Evolutionary conservation across 345 rosid species (phyloP).

Genomic region (Excoecaria cochinchinensis): DNA sequence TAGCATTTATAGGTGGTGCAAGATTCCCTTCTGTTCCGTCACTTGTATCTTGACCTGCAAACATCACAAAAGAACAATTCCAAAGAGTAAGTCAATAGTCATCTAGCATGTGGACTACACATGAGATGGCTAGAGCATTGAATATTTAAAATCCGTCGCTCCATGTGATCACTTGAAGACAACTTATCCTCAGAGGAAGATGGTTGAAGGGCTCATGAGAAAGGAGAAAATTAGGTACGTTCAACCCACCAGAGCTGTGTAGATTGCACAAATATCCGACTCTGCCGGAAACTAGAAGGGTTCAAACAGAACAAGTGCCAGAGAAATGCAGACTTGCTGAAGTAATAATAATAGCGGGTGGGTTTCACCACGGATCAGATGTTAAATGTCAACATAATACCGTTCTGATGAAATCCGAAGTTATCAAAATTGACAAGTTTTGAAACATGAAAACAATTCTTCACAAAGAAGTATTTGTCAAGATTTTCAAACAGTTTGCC

Average conservation of each 20-base stretch:
- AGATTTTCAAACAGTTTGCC: neutral
- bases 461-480: neutral
- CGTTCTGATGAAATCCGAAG: neutral
- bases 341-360: neutral
- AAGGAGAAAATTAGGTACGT: neutral
- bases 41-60: slow-evolving; percentile 30
- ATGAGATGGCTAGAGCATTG: neutral
- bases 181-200: neutral
- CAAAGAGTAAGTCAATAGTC: too few relatives aligned
- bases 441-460: neutral
- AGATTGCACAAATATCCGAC: too few relatives aligned
- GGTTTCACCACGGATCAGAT: neutral
- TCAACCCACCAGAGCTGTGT: neutral
- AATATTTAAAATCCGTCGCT: neutral
- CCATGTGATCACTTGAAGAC: neutral
- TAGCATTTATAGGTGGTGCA: slow-evolving; percentile 18
- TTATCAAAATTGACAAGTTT: neutral
- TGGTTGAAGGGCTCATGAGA: slow-evolving; percentile 3
- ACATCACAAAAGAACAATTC: neutral
- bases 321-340: neutral
- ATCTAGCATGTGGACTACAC: neutral
- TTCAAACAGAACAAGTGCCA: neutral
- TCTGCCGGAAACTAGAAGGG: neutral
- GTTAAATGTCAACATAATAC: neutral
- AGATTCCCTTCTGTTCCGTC: slow-evolving; percentile 11